Percentiles rank a stretch among this genome's conserved stretches.
Evolutionary conservation across 345 rosid genomes (phyloP).

Genomic region (Gossypium turneri): DNA sequence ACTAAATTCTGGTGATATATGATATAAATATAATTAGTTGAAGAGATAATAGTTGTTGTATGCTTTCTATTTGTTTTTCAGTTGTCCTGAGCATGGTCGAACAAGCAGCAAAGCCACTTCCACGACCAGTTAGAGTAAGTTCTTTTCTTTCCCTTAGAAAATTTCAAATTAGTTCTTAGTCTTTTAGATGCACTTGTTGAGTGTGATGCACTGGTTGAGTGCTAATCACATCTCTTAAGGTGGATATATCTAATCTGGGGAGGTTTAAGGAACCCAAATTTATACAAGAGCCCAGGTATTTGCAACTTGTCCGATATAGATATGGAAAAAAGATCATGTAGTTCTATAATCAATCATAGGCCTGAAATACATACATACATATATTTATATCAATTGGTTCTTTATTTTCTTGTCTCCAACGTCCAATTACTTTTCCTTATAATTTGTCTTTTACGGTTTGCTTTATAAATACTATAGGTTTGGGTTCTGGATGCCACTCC

Average conservation of each 20-base stretch:
- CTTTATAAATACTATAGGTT: constrained; percentile 39
- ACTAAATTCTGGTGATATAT: neutral
- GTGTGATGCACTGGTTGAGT: neutral
- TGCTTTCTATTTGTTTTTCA: constrained; percentile 32
- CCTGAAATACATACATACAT: neutral
- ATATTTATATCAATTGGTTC: neutral
- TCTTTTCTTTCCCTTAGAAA: constrained; percentile 2
- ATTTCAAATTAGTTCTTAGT: constrained; percentile 12
- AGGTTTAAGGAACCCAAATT: neutral
- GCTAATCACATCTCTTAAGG: constrained; percentile 1
- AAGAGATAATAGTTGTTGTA: constrained; percentile 21
- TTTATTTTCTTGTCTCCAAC: neutral
- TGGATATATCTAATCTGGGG: neutral
- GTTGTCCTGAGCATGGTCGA: constrained; percentile 97
- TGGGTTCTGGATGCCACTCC: constrained; percentile 99
- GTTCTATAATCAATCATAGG: neutral
- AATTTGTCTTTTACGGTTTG: neutral
- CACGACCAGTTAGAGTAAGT: constrained; percentile 82
- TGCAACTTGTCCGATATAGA: neutral
- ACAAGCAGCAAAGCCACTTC: constrained; percentile 97
- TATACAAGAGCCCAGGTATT: neutral
- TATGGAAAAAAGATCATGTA: neutral
- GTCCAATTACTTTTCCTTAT: neutral
- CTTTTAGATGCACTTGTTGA: neutral
- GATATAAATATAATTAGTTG: constrained; percentile 5